Evolutionary conservation across 306 rosid species (phyloP).

Genomic region (Dryas octopetala): DNA sequence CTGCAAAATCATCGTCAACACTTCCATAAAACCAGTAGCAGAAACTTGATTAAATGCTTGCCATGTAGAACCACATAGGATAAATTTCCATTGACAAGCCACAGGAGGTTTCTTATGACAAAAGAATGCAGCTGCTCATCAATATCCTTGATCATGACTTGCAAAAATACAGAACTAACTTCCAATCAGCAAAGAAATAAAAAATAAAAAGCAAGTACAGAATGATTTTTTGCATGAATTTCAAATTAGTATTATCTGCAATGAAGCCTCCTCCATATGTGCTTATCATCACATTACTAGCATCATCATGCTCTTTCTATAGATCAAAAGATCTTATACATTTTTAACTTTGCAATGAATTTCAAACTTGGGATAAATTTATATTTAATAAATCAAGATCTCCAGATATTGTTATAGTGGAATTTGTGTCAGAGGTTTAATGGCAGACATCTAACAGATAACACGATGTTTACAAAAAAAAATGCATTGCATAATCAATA

Average conservation of each 20-base stretch:
- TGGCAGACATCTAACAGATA: too few species aligned
- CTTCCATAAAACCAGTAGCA: background rate
- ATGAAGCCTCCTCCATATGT: background rate
- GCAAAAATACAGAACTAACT: background rate
- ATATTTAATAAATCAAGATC: too few species aligned
- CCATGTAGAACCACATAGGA: background rate
- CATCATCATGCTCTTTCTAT: too few species aligned
- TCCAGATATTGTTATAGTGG: too few species aligned
- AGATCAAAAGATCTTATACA: too few species aligned
- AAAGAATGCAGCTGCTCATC: conserved; percentile 2
- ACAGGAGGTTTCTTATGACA: background rate
- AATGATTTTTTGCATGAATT: too few species aligned
- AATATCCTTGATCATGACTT: conserved; percentile 4
- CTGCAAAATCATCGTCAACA: background rate
- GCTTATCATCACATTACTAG: too few species aligned
- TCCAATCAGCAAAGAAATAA: background rate
- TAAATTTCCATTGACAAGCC: background rate
- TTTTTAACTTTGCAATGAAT: too few species aligned
- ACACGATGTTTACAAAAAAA: too few species aligned
- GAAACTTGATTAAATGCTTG: background rate
- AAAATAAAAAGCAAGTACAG: background rate
- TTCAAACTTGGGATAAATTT: too few species aligned
- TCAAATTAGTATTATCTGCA: background rate
- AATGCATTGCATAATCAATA: too few species aligned
- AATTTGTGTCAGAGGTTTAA: too few species aligned